Base-by-base conservation (phyloP, 2,329 filamentous ascomycete genomes). In the Nemania serpens region DNA sequence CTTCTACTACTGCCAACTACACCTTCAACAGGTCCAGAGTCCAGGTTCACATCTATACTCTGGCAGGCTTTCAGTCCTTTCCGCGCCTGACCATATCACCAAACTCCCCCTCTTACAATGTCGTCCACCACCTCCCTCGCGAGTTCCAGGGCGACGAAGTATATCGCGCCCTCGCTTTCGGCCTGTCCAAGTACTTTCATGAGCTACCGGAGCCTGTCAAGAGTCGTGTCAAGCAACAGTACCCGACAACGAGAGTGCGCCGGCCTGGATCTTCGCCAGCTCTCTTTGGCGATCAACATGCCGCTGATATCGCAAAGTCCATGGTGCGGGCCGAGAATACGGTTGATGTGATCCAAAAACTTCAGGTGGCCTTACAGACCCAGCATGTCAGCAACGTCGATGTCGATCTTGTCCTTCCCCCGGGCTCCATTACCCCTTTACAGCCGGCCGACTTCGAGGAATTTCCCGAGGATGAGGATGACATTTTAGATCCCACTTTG, bases 91-190 rank as follows among this genome's bases (percentile, higher is more conserved):
- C 94, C 62, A 89, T 98, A 67, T 96, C 94, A 22, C 95, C 95
- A 46, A 96, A 91, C 72, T 97, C 94, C 48, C 88, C 92, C 53
- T 90, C 96, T 71, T 98, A 98, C 76, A 85, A 88, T 67, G 94
- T 93, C 56, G 95, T 99, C 75, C 88, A 91, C 74, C 88, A 93
- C 74, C 84, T 99, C 45, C 93, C 95, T 43, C 89, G 93, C 73
- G 94, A 97, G 74, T 93, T 93, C 76, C 95, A 98, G 79, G 94
- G 94, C 71, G 94, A 98, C 75, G 94, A 98, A 76, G 83, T 96
- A 66, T 96, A 90, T 77, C 88, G 95, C 47, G 95, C 90, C 17
- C 83, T 99, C 58, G 95, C 94, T 49, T 96, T 98, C 76, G 93
- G 91, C 58, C 82, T 99, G 68, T 90, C 89, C 80, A 97, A 96